Evolutionary conservation across 169 alveolate genomes (phyloP).

Genomic region (Plasmodium billcollinsi): DNA sequence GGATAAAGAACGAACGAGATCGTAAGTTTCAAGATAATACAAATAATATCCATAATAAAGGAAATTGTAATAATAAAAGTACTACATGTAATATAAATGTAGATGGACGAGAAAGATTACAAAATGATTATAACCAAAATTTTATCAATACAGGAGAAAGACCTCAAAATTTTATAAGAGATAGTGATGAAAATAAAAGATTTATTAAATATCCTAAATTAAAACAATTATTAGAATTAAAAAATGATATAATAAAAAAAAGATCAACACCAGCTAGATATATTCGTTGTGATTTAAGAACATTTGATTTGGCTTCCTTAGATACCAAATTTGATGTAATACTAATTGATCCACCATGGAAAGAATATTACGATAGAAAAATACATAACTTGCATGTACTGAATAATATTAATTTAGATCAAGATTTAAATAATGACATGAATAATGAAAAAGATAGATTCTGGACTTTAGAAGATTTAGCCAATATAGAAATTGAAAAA

Average conservation of each 20-base stretch:
- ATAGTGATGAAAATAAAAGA: conserved; percentile 89
- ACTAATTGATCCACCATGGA: conserved; percentile 95
- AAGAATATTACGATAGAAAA: conserved; percentile 80
- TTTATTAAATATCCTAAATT: conserved; percentile 91
- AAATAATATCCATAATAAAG: background rate
- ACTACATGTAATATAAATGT: conserved; percentile 44
- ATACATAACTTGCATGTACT: conserved; percentile 61
- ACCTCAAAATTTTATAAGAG: conserved; percentile 94
- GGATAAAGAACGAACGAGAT: background rate
- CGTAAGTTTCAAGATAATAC: background rate
- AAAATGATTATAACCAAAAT: conserved; percentile 92
- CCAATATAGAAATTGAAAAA: conserved; percentile 88
- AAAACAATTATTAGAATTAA: conserved; percentile 90
- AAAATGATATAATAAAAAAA: conserved; percentile 88
- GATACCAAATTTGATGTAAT: conserved; percentile 93
- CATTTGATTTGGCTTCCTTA: conserved; percentile 87
- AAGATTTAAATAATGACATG: conserved; percentile 54
- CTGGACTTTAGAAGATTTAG: conserved; percentile 83
- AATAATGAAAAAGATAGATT: conserved; percentile 68
- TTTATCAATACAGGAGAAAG: conserved; percentile 93
- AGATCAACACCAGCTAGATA: conserved; percentile 92
- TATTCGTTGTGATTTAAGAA: conserved; percentile 89
- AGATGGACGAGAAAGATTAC: conserved; percentile 84
- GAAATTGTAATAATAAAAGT: conserved; percentile 10
- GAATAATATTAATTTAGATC: conserved; percentile 62